Evolutionary conservation across 345 rosid genomes (phyloP).

Genomic region (Euclidium syriacum): DNA sequence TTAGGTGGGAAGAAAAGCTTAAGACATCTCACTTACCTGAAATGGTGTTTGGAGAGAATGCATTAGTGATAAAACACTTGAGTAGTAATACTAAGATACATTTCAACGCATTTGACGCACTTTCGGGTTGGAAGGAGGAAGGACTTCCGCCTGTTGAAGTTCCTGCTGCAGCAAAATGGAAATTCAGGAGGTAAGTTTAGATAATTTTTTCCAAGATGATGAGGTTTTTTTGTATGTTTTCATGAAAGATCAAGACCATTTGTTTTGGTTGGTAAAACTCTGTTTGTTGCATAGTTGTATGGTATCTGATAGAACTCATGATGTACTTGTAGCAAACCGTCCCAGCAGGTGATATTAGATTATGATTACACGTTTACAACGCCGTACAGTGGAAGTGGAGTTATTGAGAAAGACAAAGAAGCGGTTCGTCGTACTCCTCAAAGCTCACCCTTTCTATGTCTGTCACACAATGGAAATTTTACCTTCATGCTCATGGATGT

Average conservation of each 20-base stretch:
- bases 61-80: slow-evolving; percentile 54
- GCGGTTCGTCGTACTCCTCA: slow-evolving; percentile 37
- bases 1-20: slow-evolving; percentile 85
- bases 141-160: slow-evolving; percentile 90
- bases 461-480: neutral
- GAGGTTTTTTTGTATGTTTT: neutral
- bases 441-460: neutral
- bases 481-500: neutral
- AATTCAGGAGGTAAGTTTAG: slow-evolving; percentile 66
- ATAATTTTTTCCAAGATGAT: neutral
- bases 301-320: slow-evolving; percentile 3
- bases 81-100: slow-evolving; percentile 54
- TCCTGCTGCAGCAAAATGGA: slow-evolving; percentile 94
- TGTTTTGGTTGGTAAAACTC: neutral
- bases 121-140: slow-evolving; percentile 76
- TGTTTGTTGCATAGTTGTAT: neutral
- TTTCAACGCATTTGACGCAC: slow-evolving; percentile 89
- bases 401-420: slow-evolving; percentile 36
- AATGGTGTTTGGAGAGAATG: slow-evolving; percentile 88
- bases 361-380: slow-evolving; percentile 98
- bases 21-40: slow-evolving; percentile 79
- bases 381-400: slow-evolving; percentile 82
- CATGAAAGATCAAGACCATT: neutral
- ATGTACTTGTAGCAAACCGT: slow-evolving; percentile 75
- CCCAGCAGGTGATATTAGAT: slow-evolving; percentile 85